phyloP scores from a whole-genome alignment of 1,139 yeast genomes.

The Yarrowia galli region DNA sequence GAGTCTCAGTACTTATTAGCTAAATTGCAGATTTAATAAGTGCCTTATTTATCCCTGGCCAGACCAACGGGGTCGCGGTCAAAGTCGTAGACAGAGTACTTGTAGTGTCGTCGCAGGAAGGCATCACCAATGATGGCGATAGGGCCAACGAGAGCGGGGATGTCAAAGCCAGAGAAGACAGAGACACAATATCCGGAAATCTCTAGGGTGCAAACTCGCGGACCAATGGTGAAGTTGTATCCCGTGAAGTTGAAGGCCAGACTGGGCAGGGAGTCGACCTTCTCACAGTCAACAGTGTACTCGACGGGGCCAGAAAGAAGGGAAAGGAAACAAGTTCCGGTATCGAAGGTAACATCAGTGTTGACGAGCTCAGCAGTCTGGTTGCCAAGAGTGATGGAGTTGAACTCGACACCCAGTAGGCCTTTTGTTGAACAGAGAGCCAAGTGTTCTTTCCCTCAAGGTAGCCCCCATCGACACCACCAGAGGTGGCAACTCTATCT shows the following conservation, averaged over 20 bases:
- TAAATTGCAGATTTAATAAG: neutral
- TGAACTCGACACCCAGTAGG: conserved; percentile 96
- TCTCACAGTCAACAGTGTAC: conserved; percentile 86
- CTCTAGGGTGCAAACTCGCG: conserved; percentile 92
- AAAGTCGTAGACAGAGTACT: conserved; percentile 90
- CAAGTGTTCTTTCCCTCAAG: conserved; percentile 85
- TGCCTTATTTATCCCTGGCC: conserved; percentile 70
- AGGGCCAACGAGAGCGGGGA: conserved; percentile 97
- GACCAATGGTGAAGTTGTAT: conserved; percentile 83
- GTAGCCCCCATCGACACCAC: conserved; percentile 82
- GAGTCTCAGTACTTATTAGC: conserved; percentile 42
- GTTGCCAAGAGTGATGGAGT: conserved; percentile 88
- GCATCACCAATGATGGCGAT: conserved; percentile 96
- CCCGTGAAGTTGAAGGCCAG: conserved; percentile 89
- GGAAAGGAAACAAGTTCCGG: conserved; percentile 96
- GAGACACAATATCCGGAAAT: conserved; percentile 94
- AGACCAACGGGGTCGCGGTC: conserved; percentile 92
- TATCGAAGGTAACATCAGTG: conserved; percentile 97
- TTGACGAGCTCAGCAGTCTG: conserved; percentile 81
- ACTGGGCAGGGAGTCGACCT: conserved; percentile 85
- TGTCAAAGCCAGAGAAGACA: conserved; percentile 95
- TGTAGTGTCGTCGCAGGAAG: conserved; percentile 91
- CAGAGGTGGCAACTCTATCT: conserved; percentile 92
- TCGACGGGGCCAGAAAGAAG: conserved; percentile 95
- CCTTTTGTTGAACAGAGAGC: conserved; percentile 98